A percentile compares a stretch with the other conserved stretches of the same genome.
Conservation (phyloP, 257 asterid genomes). For the Leonotis leonurus region DNA sequence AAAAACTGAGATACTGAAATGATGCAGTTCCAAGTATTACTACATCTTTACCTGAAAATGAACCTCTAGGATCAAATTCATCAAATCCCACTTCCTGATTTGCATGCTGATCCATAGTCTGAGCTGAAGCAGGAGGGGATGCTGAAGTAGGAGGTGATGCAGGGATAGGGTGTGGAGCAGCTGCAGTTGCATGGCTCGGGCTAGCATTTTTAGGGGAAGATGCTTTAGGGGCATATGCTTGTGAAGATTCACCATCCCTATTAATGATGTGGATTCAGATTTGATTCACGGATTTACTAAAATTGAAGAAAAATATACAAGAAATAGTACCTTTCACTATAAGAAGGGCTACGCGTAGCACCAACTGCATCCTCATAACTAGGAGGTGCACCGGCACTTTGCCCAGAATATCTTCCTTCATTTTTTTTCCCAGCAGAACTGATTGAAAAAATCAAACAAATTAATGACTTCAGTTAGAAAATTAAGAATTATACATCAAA, state of each 20-base stretch:
- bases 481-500: constrained; percentile 6
- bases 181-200: constrained; percentile 39
- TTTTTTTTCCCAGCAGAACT: constrained; percentile 41
- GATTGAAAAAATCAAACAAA: constrained; percentile 18
- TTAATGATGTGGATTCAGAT: constrained; percentile 21
- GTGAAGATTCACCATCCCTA: constrained; percentile 72
- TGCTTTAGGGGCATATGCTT: constrained; percentile 55
- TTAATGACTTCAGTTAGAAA: not conserved
- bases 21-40: not conserved
- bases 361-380: constrained; percentile 78
- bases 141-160: too few relatives aligned
- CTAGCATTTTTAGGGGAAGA: constrained; percentile 45
- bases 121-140: constrained; percentile 38
- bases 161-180: constrained; percentile 36
- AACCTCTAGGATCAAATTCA: constrained; percentile 93
- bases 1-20: too few relatives aligned
- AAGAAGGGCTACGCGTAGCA: constrained; percentile 66
- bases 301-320: constrained; percentile 5
- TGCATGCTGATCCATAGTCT: constrained; percentile 31
- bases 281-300: constrained; percentile 15
- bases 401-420: constrained; percentile 61
- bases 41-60: constrained; percentile 56
- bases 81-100: constrained; percentile 57
- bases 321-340: constrained; percentile 56
- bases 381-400: constrained; percentile 71